Percentiles rank a stretch among this genome's conserved stretches.
phyloP scores from a whole-genome alignment of 768 basidiomycete genomes.

The Trametes villosa region DNA sequence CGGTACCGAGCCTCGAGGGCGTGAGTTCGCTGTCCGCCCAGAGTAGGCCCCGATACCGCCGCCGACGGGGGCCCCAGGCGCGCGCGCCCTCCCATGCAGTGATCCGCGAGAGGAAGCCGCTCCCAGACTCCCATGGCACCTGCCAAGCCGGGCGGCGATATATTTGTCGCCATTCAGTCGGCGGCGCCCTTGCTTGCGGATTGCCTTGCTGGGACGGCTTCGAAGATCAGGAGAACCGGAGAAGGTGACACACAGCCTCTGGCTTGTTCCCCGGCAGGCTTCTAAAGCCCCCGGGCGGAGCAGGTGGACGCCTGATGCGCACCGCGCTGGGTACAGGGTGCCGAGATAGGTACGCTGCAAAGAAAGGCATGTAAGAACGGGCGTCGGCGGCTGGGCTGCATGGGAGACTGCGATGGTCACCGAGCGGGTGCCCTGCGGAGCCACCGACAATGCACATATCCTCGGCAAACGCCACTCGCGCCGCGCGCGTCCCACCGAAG shows the following conservation, averaged over 20 bases:
- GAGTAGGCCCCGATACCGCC: slow-evolving; percentile 4
- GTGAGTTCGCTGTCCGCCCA: slow-evolving; percentile 11
- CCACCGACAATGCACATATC: neutral
- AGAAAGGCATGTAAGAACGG: slow-evolving; percentile 1
- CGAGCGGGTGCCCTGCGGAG: neutral
- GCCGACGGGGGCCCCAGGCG: slow-evolving; percentile 4
- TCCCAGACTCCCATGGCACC: slow-evolving; percentile 18
- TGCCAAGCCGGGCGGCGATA: slow-evolving; percentile 17
- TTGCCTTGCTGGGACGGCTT: slow-evolving; percentile 12
- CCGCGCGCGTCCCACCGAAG: neutral
- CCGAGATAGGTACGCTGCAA: slow-evolving; percentile 6
- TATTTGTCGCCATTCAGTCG: slow-evolving; percentile 19
- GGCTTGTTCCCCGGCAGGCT: slow-evolving; percentile 27
- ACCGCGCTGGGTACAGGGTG: slow-evolving; percentile 8
- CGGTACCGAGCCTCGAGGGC: slow-evolving; percentile 19
- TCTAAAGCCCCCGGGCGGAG: slow-evolving; percentile 22
- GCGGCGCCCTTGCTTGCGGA: slow-evolving; percentile 18
- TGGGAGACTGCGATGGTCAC: neutral
- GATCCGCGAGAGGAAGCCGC: slow-evolving; percentile 22
- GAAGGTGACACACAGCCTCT: slow-evolving; percentile 23
- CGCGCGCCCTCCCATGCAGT: slow-evolving; percentile 14
- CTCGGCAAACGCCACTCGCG: neutral
- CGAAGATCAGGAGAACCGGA: slow-evolving; percentile 24
- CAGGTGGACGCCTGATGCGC: slow-evolving; percentile 16
- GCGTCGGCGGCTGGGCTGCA: slow-evolving; percentile 5